Evolutionary conservation across 768 basidiomycete species (phyloP), one percentile per base, ranked within the genome.

Genomic region (Hygrocybe punicea): DNA sequence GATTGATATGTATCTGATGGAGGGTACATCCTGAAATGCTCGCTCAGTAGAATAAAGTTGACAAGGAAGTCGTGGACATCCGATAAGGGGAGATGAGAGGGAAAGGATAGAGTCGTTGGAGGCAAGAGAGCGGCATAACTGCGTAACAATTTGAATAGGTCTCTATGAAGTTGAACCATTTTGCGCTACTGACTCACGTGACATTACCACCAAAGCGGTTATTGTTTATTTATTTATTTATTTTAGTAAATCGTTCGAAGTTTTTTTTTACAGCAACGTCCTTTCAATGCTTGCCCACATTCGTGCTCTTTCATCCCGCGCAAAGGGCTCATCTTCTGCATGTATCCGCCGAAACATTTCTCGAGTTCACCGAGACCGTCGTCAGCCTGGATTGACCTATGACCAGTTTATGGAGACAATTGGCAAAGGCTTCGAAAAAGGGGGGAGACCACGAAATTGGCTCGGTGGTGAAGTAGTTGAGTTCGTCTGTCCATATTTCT

Each of bases 1-100:
- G 72, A 72, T 59, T 87, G 87, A 60, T 86, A 89, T 60, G 81
- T 75, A 16, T 62, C 58, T 0, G 89, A 85, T 0, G 89, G 87
- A 4, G 88, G 81, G 62, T 85, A 89, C 24, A 63, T 62, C 51
- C 69, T 62, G 39, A 88, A 79, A 63, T 87, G 86, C 6, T 69
- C 58, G 61, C 79, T 77, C 7, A 78, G 63, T 16, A 90, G 71
- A 49, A 92, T 68, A 19, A 67, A 63, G 24, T 75, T 64, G 54
- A 90, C 65, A 19, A 91, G 65, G 63, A 85, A 85, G 4, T 73
- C 62, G 59, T 90, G 86, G 29, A 82, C 66, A n/a, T 63, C 58
- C 17, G 59, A 25, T 35, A 79, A 75, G 3, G 75, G 53, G 2
- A 78, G 50, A 16, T 75, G 49, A 0, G 59, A 48, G 1, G 85